These are phyloP conservation scores for Dalbergia cultrata DNA, from an alignment of 306 rosid genomes.

Conservation along the genomic window DNA sequence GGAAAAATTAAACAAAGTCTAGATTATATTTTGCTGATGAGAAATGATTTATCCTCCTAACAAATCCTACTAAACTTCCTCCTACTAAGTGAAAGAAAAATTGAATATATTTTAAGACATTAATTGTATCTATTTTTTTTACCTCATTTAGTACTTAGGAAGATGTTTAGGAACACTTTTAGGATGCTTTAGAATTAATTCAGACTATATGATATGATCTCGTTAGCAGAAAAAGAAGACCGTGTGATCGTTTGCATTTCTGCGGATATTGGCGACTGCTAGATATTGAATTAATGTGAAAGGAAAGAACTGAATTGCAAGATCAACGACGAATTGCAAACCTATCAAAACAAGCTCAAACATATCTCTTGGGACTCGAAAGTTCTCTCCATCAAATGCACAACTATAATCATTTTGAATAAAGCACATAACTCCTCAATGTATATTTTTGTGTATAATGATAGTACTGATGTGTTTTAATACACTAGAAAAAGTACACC, in stretches of 20 bases:
- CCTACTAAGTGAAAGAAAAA: too few relatives aligned
- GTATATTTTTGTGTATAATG: slow-evolving; percentile 42
- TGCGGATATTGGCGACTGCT: too few relatives aligned
- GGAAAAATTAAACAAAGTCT: neutral
- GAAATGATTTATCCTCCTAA: too few relatives aligned
- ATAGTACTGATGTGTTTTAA: slow-evolving; percentile 43
- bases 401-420: slow-evolving; percentile 11
- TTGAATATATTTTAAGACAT: too few relatives aligned
- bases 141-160: too few relatives aligned
- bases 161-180: too few relatives aligned
- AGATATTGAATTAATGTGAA: too few relatives aligned
- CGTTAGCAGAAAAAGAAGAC: too few relatives aligned
- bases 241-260: too few relatives aligned
- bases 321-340: neutral
- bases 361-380: neutral
- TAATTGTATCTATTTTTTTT: too few relatives aligned
- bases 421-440: slow-evolving; percentile 20
- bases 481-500: slow-evolving; percentile 23
- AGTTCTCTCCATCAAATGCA: slow-evolving; percentile 40
- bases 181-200: neutral
- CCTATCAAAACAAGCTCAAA: slow-evolving; percentile 22
- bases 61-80: too few relatives aligned
- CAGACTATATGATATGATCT: neutral
- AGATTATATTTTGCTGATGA: neutral
- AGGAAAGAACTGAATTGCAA: neutral